Percentiles rank a stretch among this genome's conserved stretches.
phyloP scores from a whole-genome alignment of 2,329 filamentous ascomycete genomes.

The Neoscytalidium dimidiatum region DNA sequence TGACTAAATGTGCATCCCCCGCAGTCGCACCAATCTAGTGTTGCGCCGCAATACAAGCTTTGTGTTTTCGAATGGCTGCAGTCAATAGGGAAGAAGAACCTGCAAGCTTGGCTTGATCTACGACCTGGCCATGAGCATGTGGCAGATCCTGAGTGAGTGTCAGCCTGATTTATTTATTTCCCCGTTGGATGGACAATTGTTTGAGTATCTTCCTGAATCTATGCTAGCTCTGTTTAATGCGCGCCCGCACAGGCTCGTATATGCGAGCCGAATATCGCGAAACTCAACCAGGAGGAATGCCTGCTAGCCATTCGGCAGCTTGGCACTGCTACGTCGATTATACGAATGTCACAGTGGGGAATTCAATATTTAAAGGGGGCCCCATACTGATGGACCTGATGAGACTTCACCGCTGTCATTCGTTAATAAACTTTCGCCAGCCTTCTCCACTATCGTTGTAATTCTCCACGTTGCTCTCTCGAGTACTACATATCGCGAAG shows the following conservation, averaged over 20 bases:
- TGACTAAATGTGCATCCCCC: not conserved
- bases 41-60: not conserved
- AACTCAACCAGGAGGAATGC: not conserved
- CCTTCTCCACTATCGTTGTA: not conserved
- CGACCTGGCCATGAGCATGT: not conserved
- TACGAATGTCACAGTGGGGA: not conserved
- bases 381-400: not conserved
- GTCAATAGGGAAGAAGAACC: not conserved
- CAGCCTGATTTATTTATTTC: too few species aligned
- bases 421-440: not conserved
- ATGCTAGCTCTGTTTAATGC: not conserved
- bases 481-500: not conserved
- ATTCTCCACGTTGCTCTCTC: not conserved
- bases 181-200: not conserved
- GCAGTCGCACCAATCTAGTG: not conserved
- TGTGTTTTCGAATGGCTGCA: not conserved
- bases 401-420: not conserved
- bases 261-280: not conserved
- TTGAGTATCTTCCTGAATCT: not conserved
- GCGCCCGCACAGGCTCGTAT: slow-evolving; percentile 9
- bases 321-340: not conserved
- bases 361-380: not conserved
- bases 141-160: too few species aligned
- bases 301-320: not conserved
- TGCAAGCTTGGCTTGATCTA: not conserved